Evolutionary conservation across 176 grass and related monocot species (phyloP).

Genomic region (Carex myosuroides): DNA sequence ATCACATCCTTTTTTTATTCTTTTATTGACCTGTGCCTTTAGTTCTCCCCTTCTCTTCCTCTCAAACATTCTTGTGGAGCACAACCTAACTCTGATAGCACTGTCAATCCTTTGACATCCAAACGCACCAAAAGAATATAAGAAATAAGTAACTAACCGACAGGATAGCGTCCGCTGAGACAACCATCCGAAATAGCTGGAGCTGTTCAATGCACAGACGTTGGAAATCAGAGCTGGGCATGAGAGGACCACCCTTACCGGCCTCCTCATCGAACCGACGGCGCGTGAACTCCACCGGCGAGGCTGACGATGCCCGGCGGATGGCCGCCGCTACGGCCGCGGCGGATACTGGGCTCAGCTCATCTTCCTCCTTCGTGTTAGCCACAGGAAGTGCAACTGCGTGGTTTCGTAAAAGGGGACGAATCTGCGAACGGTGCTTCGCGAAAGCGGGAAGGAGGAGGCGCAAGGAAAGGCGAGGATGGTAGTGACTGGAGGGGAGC

Average conservation of each 20-base stretch:
- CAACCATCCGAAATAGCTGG: constrained; percentile 50
- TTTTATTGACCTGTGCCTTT: neutral
- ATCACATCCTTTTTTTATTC: neutral
- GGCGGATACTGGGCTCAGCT: constrained; percentile 36
- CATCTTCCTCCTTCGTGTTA: constrained; percentile 12
- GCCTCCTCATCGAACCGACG: constrained; percentile 11
- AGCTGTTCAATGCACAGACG: constrained; percentile 63
- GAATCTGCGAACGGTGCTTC: neutral
- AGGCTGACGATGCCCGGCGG: constrained; percentile 40
- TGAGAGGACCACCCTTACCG: constrained; percentile 8
- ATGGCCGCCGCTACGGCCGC: constrained; percentile 47
- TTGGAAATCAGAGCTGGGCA: constrained; percentile 58
- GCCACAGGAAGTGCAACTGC: constrained; percentile 17
- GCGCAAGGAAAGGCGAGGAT: neutral
- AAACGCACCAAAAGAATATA: neutral
- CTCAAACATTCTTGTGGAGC: no score
- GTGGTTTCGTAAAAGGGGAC: neutral
- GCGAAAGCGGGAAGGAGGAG: constrained; percentile 8
- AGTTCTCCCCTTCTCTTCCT: no score
- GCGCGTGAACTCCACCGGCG: constrained; percentile 48
- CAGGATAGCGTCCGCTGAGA: constrained; percentile 40
- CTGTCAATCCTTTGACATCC: no score
- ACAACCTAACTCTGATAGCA: no score
- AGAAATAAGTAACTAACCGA: constrained; percentile 30
- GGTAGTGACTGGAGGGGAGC: constrained; percentile 10